Evolutionary conservation across 2,329 filamentous ascomycete genomes (phyloP), one percentile per base, ranked within the genome.

Genomic region (Phyllosticta paracitricarpa): DNA sequence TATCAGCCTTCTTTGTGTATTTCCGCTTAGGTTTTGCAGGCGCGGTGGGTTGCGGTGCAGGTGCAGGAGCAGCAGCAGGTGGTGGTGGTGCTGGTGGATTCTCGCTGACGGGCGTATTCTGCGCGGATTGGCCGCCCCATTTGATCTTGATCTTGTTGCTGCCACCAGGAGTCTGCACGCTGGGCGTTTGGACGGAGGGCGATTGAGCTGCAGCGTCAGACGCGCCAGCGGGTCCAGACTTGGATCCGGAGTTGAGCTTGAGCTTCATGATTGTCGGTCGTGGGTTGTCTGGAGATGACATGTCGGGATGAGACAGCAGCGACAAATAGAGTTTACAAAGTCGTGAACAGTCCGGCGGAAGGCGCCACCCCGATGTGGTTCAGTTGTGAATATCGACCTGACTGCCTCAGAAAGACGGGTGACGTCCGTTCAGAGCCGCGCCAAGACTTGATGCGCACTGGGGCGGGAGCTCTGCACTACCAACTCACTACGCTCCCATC

Each of bases 1-100:
- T 77, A 68, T 74, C 76, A 48, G 67, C 73, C 64, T 77, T 77
- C 68, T 74, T 76, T 51, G 67, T 73, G 66, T 77, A 76, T 57
- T 76, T 73, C 61, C 75, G 74, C 70, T 78, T 77, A 57, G 68
- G 69, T 64, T 76, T 68, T 65, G 70, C 17, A 63, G 62, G 59
- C 33, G 30, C 22, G 64, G 65, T 14, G 64, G 79, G 76, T 75
- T 64, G 75, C 69, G 69, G 68, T 30, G 73, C 70, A 66, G 62
- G 66, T 65, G 10, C 72, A 68, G 56, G 69, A 22, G 19, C 19
- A 22, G 19, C 19, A 22, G 19, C 19, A 22, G 19, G 19, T 22
- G 19, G 19, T 22, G 19, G 19, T 22, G 19, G 19, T 66, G 60
- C 70, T 65, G 65, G 66, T 63, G 68, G 63, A 53, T 68, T 63